A percentile compares a stretch with the other conserved stretches of the same genome.
phyloP scores from a whole-genome alignment of 2,329 filamentous ascomycete species.

The Alternaria panax region DNA sequence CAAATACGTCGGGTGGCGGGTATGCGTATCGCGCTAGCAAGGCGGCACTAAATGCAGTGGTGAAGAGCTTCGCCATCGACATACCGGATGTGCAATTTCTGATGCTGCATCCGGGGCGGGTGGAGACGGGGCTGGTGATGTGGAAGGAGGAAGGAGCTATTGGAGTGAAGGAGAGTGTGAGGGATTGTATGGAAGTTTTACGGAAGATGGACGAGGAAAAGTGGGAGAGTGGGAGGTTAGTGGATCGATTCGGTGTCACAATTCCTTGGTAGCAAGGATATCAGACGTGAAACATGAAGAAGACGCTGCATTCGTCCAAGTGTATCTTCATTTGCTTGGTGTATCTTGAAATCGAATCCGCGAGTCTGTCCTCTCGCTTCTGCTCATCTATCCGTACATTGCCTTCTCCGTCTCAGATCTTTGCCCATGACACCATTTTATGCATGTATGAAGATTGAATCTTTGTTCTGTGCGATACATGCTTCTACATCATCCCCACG shows the following conservation, averaged over 20 bases:
- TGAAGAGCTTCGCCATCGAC: slow-evolving; percentile 55
- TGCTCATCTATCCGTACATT: not conserved
- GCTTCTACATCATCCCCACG: not conserved
- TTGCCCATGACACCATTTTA: not conserved
- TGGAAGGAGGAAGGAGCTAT: slow-evolving; percentile 57
- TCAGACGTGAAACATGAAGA: not conserved
- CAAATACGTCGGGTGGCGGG: slow-evolving; percentile 51
- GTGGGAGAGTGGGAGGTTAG: slow-evolving; percentile 50
- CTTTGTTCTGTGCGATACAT: not conserved
- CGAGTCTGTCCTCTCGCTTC: not conserved
- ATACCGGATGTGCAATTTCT: slow-evolving; percentile 53
- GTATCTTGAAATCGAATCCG: not conserved
- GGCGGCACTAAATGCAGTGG: slow-evolving; percentile 56
- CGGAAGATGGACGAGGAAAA: slow-evolving; percentile 32
- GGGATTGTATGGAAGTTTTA: slow-evolving; percentile 50
- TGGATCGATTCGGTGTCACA: slow-evolving; percentile 54
- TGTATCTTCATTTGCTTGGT: not conserved
- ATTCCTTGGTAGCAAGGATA: slow-evolving; percentile 52
- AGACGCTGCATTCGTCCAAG: not conserved
- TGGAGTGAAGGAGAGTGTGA: slow-evolving; percentile 51
- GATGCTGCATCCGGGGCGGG: slow-evolving; percentile 56
- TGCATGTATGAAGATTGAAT: not conserved
- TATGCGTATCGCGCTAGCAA: slow-evolving; percentile 59
- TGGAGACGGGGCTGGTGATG: slow-evolving; percentile 55
- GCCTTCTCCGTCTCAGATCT: not conserved